Conservation (phyloP, 2,329 filamentous ascomycete genomes). For the Sarocladium kiliense region DNA sequence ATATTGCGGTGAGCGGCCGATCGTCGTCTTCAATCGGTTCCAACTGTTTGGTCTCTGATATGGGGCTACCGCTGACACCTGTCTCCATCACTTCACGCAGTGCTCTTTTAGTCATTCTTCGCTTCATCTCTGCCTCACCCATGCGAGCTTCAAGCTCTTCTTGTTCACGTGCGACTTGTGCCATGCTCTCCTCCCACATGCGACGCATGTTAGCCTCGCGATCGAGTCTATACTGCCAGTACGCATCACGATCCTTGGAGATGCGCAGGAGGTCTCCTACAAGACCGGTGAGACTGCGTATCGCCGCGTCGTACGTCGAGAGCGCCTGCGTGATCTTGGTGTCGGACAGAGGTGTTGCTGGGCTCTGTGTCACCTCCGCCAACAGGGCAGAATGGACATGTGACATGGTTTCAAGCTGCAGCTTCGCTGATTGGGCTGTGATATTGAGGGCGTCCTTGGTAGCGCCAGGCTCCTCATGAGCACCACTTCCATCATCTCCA, state of each 20-base stretch:
- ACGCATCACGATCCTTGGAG: constrained; percentile 86
- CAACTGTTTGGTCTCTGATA: constrained; percentile 9
- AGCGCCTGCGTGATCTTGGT: constrained; percentile 71
- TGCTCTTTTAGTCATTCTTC: constrained; percentile 82
- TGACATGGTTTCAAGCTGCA: constrained; percentile 86
- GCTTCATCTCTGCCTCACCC: constrained; percentile 84
- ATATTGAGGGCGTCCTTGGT: constrained; percentile 96
- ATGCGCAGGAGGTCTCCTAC: constrained; percentile 87
- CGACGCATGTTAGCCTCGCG: constrained; percentile 85
- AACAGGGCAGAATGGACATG: constrained; percentile 81
- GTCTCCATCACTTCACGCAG: constrained; percentile 76
- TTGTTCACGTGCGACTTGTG: constrained; percentile 89
- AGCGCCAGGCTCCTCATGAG: constrained; percentile 64
- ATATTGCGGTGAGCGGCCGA: constrained; percentile 34
- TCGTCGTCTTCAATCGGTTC: constrained; percentile 26
- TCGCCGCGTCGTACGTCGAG: constrained; percentile 80
- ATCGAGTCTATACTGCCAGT: constrained; percentile 94
- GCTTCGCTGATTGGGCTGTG: constrained; percentile 87
- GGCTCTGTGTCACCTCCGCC: constrained; percentile 60
- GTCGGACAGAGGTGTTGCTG: constrained; percentile 69
- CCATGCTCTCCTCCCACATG: constrained; percentile 99
- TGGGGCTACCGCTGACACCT: constrained; percentile 27
- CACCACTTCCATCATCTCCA: constrained; percentile 68
- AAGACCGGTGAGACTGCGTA: constrained; percentile 78
- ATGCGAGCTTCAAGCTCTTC: constrained; percentile 84